These are phyloP conservation scores for Clathrospora elynae DNA, from an alignment of 2,329 filamentous ascomycete genomes.

Conservation along the genomic window DNA sequence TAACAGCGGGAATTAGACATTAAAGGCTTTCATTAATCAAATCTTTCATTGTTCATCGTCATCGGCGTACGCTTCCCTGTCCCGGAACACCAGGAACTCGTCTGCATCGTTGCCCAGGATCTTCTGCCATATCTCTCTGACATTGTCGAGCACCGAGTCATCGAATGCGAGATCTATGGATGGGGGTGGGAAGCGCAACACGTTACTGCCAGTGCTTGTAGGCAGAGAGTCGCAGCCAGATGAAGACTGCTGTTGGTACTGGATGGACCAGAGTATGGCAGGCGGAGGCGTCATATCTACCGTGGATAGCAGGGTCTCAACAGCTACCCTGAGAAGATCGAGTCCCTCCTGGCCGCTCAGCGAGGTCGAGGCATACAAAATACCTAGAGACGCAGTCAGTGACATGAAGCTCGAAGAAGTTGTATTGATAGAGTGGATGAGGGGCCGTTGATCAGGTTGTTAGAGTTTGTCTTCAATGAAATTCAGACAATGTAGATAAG, in stretches of 20 bases:
- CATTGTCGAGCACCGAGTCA: conserved; percentile 69
- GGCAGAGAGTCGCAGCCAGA: conserved; percentile 27
- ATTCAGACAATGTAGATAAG: conserved; percentile 99
- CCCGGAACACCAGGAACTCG: conserved; percentile 78
- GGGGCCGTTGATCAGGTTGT: conserved; percentile 75
- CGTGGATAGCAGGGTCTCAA: conserved; percentile 51
- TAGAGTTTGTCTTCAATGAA: conserved; percentile 87
- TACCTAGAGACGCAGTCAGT: conserved; percentile 56
- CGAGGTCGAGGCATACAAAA: conserved; percentile 61
- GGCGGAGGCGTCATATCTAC: conserved; percentile 45
- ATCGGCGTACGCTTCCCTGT: conserved; percentile 69
- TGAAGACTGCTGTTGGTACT: conserved; percentile 55
- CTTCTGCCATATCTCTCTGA: conserved; percentile 71
- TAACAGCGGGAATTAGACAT: no score
- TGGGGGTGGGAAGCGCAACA: conserved; percentile 63
- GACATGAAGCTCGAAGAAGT: conserved; percentile 13
- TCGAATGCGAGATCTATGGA: conserved; percentile 73
- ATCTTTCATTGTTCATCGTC: conserved; percentile 41
- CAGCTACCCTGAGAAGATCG: conserved; percentile 48
- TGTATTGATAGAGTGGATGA: conserved; percentile 4
- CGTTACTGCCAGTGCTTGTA: conserved; percentile 46
- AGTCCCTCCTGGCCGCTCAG: conserved; percentile 44
- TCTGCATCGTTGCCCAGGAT: conserved; percentile 61
- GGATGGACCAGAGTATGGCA: conserved; percentile 57
- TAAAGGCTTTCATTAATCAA: background rate